Conservation (phyloP, 2,329 filamentous ascomycete species). For the Myotisia sp. region DNA sequence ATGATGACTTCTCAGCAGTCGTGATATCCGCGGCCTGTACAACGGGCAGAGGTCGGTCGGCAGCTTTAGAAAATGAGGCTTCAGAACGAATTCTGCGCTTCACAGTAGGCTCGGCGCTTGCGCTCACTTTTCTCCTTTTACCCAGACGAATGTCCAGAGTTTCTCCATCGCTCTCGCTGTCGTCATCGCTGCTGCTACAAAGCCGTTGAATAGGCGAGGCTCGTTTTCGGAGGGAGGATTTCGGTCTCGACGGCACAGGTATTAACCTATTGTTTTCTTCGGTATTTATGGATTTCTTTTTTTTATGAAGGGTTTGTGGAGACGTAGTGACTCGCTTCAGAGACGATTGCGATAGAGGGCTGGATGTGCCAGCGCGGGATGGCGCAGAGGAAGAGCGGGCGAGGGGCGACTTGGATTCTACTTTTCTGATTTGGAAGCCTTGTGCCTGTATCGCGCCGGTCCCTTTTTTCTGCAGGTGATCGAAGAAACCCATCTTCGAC, state of each 20-base stretch:
- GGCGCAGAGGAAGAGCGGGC: constrained; percentile 18
- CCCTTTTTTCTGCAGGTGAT: constrained; percentile 32
- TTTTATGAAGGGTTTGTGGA: background rate
- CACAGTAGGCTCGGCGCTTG: constrained; percentile 30
- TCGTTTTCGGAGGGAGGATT: constrained; percentile 22
- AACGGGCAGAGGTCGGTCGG: constrained; percentile 26
- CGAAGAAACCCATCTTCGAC: constrained; percentile 30
- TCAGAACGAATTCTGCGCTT: constrained; percentile 32
- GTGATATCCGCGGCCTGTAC: constrained; percentile 38
- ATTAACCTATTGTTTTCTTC: background rate
- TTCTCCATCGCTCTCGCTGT: constrained; percentile 28
- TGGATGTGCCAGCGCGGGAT: constrained; percentile 10
- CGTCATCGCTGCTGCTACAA: constrained; percentile 27
- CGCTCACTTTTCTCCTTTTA: constrained; percentile 29
- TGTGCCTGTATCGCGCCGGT: constrained; percentile 29
- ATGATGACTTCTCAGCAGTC: constrained; percentile 24
- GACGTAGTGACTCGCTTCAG: constrained; percentile 2
- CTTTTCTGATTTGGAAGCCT: constrained; percentile 30
- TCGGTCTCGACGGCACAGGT: constrained; percentile 6
- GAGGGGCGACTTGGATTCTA: constrained; percentile 23
- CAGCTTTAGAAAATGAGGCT: constrained; percentile 32
- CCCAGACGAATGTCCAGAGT: constrained; percentile 24
- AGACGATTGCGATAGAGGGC: constrained; percentile 5
- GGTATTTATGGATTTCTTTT: background rate
- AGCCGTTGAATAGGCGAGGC: constrained; percentile 24